phyloP scores from a whole-genome alignment of 257 asterid genomes.

The Lycium ferocissimum region DNA sequence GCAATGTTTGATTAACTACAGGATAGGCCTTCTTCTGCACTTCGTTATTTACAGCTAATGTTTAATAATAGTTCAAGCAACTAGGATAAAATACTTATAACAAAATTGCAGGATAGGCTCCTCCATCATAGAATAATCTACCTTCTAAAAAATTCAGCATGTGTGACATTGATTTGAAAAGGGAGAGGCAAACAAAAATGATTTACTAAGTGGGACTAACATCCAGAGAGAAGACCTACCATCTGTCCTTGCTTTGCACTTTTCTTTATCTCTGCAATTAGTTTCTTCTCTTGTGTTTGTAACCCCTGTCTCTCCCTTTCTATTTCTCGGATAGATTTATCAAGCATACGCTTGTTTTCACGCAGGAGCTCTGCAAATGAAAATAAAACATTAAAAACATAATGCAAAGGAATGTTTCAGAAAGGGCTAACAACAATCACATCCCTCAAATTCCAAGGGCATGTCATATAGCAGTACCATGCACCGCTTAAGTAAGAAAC shows the following conservation, averaged over 20 bases:
- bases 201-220: background rate
- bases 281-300: slow-evolving; percentile 93
- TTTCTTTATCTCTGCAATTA: slow-evolving; percentile 90
- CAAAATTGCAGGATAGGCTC: background rate
- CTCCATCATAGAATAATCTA: slow-evolving; percentile 1
- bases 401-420: background rate
- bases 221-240: slow-evolving; percentile 52
- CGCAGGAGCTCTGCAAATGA: slow-evolving; percentile 79
- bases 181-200: background rate
- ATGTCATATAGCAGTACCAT: background rate
- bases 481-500: background rate
- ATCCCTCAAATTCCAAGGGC: slow-evolving; percentile 8
- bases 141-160: background rate
- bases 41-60: background rate
- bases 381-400: slow-evolving; percentile 6
- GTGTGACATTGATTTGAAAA: background rate
- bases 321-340: slow-evolving; percentile 92
- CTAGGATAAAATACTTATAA: background rate
- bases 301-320: slow-evolving; percentile 97
- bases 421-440: background rate
- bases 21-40: background rate
- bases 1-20: background rate
- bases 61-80: background rate
- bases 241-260: slow-evolving; percentile 99
- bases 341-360: slow-evolving; percentile 98